Base-by-base conservation (phyloP, 2,329 filamentous ascomycete genomes). In the Fusarium nygamai region DNA sequence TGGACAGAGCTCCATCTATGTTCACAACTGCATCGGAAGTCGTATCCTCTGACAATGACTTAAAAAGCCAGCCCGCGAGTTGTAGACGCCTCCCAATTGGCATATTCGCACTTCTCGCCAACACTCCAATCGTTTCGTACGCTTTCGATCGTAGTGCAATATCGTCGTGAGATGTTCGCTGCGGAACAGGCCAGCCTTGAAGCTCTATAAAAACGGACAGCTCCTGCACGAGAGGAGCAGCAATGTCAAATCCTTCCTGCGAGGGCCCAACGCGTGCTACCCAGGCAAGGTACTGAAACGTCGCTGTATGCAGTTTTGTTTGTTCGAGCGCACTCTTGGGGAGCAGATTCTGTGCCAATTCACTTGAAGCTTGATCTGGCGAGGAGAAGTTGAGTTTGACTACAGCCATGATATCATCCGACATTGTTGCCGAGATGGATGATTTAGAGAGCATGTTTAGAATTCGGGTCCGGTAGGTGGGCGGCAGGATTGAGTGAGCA, bases 221-320 rank as follows among this genome's bases (percentile, higher is more conserved):
- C 51, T 91, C 89, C 14, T 88, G 83, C 24, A 97, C 90, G 7
- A 97, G 87, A 47, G 89, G 88, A 5, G 89, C 86, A 0, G 93
- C 93, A 75, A 97, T 91, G 14, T 86, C 83, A 61, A 96, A 89
- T 58, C 90, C 87, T 2, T 88, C 83, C 36, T 82, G 83, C 1
- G 83, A 81, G 1, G 91, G 88, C 13, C 92, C 93, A 76, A 94
- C 91, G 38, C 92, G 90, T 16, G 95, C 93, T 17, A 96, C 91
- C 90, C 95, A 98, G 59, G 94, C 93, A 64, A 97, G 90, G 76
- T 96, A 97, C 44, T 92, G 90, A 78, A 98, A 96, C 8, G 98
- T 88, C 2, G 95, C 94, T 51, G 91, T 92, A 74, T 95, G 90
- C 16, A 98, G 88, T 80, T 96, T 97, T 3, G 90, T 89, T 5